Base-by-base conservation (phyloP, 2,329 filamentous ascomycete species). In the Aspergillus transmontanensis region DNA sequence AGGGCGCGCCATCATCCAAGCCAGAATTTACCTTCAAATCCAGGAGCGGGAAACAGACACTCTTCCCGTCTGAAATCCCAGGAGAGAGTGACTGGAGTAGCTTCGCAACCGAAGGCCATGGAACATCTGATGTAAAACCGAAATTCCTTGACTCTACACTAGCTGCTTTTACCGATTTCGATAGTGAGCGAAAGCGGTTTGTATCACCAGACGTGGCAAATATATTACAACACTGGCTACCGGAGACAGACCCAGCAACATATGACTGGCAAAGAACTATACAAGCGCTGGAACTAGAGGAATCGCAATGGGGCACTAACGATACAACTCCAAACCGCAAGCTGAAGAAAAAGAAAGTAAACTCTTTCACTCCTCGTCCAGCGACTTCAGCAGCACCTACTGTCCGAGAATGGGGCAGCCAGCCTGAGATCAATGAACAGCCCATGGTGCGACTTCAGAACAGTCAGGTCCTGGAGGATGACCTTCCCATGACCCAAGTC, bases 401-500 rank as follows among this genome's bases (percentile, higher is more conserved):
- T 9, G 62, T 71, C 34, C 68, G 73, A 43, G 64, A 68, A 50
- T 75, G 73, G 71, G 75, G 73, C 32, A 78, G 71, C 61, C 76
- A 79, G 60, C 74, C 75, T 6, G 70, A 74, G n/a, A 60, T 56
- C 19, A 60, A 62, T 41, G 61, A 67, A 54, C 60, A 51, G 45
- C 65, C 68, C 41, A 60, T 63, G 43, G 34, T 68, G 23, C 62
- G 67, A 58, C 45, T 75, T 23, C 66, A 70, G 39, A 79, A 75
- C 64, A 80, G 78, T 60, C 78, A 80, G 50, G 64, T 70, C 23
- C 71, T 66, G 11, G 67, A 77, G 21, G 74, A 75, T 19, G 71
- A 72, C 34, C 57, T 75, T 23, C 73, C 76, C 6, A 80, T 79
- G 76, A 80, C 76, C n/a, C 79, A 80, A 58, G 61, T 72, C 26